Evolutionary conservation across 2,329 filamentous ascomycete genomes (phyloP), one percentile per base, ranked within the genome.

Genomic region (Arthrinium puccinioides): DNA sequence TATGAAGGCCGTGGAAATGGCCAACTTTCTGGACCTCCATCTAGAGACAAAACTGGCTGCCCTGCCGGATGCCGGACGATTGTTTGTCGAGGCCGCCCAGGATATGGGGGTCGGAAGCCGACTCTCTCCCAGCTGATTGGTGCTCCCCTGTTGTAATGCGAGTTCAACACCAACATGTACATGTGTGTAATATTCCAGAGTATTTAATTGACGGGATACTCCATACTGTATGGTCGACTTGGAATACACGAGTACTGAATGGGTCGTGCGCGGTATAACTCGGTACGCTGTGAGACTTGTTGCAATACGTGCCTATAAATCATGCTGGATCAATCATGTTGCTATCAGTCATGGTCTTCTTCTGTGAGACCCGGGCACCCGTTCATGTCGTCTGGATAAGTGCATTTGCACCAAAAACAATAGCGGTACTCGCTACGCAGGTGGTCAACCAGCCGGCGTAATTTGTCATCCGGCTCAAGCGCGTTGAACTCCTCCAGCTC

Each of bases 361-460:
- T 96, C 92, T 1, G 79, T 84, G 24, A 82, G 39, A 1, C 92
- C 92, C 0, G 92, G 90, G 67, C 92, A 98, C 0, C 86, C 89
- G 10, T 92, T 87, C 82, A 96, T 81, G 24, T 66, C 61, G 52
- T 87, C 79, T 0, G 79, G 74, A 57, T 96, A 98, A 36, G 69
- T 68, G 60, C 74, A 84, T 59, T 96, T 97, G 63, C 92, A 98
- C 85, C 89, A 98, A 57, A 96, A 95, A 64, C 92, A 98, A 57
- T 98, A 98, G 30, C 70, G 62, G 53, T 87, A 77, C 53, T 74
- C 74, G 33, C 78, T 67, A 25, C 92, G 74, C 37, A 98, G 59
- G 59, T 85, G 80, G 14, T 64, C 57, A 9, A 95, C 72, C 11
- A 94, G 59, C 48, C 68, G 76, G 8, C 67, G 63, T 44, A 97